Conservation (phyloP, 495 filamentous ascomycete genomes). For the Glonium stellatum region DNA sequence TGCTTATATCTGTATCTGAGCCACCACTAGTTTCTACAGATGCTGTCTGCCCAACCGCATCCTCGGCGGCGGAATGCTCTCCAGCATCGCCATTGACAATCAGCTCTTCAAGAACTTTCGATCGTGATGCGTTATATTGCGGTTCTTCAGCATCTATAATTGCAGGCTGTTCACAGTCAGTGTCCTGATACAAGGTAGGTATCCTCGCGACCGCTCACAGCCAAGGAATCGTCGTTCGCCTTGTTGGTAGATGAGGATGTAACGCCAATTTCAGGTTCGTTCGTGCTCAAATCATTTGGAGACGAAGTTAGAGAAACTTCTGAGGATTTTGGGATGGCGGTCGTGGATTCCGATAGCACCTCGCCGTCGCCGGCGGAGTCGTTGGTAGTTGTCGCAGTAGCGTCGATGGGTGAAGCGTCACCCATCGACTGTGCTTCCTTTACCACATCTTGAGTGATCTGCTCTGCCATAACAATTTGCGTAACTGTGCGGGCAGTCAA, state of each 20-base stretch:
- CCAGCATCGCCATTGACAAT: constrained; percentile 27
- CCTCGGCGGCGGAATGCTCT: constrained; percentile 20
- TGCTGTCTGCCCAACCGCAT: constrained; percentile 11
- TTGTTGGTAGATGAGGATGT: constrained; percentile 6
- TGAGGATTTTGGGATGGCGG: constrained; percentile 22
- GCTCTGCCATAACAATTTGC: constrained; percentile 77
- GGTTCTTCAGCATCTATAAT: background rate
- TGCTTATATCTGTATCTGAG: constrained; percentile 60
- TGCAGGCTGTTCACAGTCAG: constrained; percentile 9
- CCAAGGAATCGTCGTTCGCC: constrained; percentile 6
- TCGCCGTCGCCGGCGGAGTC: constrained; percentile 52
- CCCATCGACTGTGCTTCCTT: constrained; percentile 68
- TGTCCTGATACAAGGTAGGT: background rate
- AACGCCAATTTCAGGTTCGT: constrained; percentile 6
- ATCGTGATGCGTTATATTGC: constrained; percentile 12
- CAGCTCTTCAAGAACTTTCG: constrained; percentile 31
- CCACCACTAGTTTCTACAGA: constrained; percentile 40
- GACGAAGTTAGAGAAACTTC: constrained; percentile 5
- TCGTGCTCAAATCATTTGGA: constrained; percentile 11
- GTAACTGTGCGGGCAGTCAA: constrained; percentile 43
- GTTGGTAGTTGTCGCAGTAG: constrained; percentile 58
- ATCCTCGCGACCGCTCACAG: constrained; percentile 6
- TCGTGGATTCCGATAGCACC: constrained; percentile 39
- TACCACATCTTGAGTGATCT: constrained; percentile 71
- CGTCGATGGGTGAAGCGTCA: constrained; percentile 64